Evolutionary conservation across 805 yeast species (phyloP), one percentile per base, ranked within the genome.

Genomic region (Torulaspora maleeae): DNA sequence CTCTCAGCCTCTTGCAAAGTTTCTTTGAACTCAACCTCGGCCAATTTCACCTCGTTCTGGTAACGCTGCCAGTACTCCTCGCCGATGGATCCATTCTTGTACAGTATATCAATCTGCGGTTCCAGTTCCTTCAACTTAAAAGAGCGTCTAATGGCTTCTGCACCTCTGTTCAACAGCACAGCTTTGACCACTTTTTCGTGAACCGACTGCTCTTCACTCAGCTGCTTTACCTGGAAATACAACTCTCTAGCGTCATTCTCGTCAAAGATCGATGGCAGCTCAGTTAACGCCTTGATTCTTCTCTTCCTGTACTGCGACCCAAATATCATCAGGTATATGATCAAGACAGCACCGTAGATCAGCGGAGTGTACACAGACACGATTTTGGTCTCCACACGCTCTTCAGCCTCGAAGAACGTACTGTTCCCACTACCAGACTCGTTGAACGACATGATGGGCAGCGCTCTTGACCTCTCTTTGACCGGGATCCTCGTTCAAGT

Each of bases 31-130:
- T 93, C 98, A 22, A 83, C 61, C 57, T 89, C 95, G 55, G 85
- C 84, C 50, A 89, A 63, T 66, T 87, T 86, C 47, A 76, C 77
- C 53, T 87, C 89, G 40, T 87, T 77, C 53, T 80, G 82, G 65
- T 77, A 89, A 56, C 93, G 82, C 63, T 85, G 83, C 75, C 79
- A 84, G 28, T 86, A 71, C 43, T 86, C 95, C 58, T 93, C 98
- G 27, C 97, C 97, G 50, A 93, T 82, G 13, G 89, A 80, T 0
- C 98, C 98, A 43, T 79, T 79, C 60, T 90, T 91, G 63, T 89
- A 90, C 49, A 93, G 71, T 44, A 77, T 72, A 41, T 76, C 79
- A 58, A 88, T 77, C 45, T 75, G 79, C 5, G 82, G 82, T 64
- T 85, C 85, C 50, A 77, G 73, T 61, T 91, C 97, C 62, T 85